A percentile compares a stretch with the other conserved stretches of the same genome.
Conservation (phyloP, 2,329 filamentous ascomycete genomes). For the Trichophyton verrucosum region DNA sequence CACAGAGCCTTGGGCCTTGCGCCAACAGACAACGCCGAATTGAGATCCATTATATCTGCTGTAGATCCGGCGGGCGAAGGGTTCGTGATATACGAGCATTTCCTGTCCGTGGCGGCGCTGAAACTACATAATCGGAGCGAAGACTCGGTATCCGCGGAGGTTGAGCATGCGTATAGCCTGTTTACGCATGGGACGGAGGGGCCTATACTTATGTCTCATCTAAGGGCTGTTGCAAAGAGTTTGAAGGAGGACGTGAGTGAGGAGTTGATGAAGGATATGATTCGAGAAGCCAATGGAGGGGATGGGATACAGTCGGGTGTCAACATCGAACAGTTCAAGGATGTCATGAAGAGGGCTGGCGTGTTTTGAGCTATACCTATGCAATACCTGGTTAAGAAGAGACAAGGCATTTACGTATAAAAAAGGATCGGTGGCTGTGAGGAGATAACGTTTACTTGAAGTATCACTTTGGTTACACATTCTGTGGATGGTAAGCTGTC, state of each 20-base stretch:
- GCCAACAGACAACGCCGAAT: constrained; percentile 51
- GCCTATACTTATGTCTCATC: constrained; percentile 66
- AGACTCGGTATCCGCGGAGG: constrained; percentile 51
- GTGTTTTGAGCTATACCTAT: constrained; percentile 50
- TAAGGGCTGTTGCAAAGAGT: constrained; percentile 65
- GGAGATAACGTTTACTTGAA: neutral
- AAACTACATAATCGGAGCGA: constrained; percentile 54
- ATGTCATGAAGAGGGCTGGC: constrained; percentile 72
- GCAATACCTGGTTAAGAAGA: neutral
- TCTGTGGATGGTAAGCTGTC: neutral
- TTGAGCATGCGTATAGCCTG: constrained; percentile 68
- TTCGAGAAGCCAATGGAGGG: constrained; percentile 82
- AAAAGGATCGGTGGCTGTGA: neutral
- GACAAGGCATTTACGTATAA: neutral
- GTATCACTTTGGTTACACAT: neutral
- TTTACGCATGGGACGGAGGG: constrained; percentile 53
- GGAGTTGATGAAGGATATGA: constrained; percentile 80
- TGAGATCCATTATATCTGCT: constrained; percentile 63
- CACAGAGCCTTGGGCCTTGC: constrained; percentile 62
- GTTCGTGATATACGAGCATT: constrained; percentile 64
- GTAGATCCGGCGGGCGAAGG: constrained; percentile 75
- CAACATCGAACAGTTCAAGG: constrained; percentile 66
- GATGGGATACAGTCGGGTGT: constrained; percentile 60
- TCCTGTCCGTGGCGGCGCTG: constrained; percentile 77
- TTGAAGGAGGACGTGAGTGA: constrained; percentile 78